Evolutionary conservation across 805 yeast genomes (phyloP).

Genomic region (Ogataea pilisensis): DNA sequence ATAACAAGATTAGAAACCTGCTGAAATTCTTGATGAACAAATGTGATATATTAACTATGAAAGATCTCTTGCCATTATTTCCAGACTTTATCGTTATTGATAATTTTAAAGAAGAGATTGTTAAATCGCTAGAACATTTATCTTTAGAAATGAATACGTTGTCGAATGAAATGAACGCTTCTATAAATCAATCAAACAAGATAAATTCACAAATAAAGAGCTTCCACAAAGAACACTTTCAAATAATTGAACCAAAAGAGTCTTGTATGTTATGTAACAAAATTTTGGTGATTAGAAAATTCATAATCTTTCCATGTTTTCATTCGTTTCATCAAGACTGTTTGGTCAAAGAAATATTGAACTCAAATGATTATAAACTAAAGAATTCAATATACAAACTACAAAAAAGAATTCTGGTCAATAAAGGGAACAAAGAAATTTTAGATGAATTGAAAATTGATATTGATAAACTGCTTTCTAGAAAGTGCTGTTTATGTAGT

Average conservation of each 20-base stretch:
- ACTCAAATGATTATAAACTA: slow-evolving; percentile 62
- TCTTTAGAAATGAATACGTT: slow-evolving; percentile 62
- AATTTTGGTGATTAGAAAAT: slow-evolving; percentile 67
- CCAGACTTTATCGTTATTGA: slow-evolving; percentile 83
- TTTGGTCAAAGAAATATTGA: slow-evolving; percentile 54
- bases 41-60: slow-evolving; percentile 56
- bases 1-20: slow-evolving; percentile 30
- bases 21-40: slow-evolving; percentile 37
- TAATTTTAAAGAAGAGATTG: slow-evolving; percentile 78
- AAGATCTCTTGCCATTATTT: slow-evolving; percentile 77
- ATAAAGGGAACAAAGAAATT: slow-evolving; percentile 29
- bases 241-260: slow-evolving; percentile 76
- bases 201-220: slow-evolving; percentile 56
- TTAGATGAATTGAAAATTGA: slow-evolving; percentile 36
- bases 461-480: slow-evolving; percentile 55
- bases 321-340: slow-evolving; percentile 92
- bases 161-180: slow-evolving; percentile 70
- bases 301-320: slow-evolving; percentile 81
- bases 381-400: slow-evolving; percentile 58
- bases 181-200: slow-evolving; percentile 54
- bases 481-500: slow-evolving; percentile 73
- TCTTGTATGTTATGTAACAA: slow-evolving; percentile 71
- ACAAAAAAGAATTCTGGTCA: slow-evolving; percentile 39
- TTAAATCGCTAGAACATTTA: slow-evolving; percentile 70
- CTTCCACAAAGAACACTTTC: slow-evolving; percentile 48